Evolutionary conservation across 768 basidiomycete species (phyloP), one percentile per base, ranked within the genome.

Genomic region (Tremella fuciformis): DNA sequence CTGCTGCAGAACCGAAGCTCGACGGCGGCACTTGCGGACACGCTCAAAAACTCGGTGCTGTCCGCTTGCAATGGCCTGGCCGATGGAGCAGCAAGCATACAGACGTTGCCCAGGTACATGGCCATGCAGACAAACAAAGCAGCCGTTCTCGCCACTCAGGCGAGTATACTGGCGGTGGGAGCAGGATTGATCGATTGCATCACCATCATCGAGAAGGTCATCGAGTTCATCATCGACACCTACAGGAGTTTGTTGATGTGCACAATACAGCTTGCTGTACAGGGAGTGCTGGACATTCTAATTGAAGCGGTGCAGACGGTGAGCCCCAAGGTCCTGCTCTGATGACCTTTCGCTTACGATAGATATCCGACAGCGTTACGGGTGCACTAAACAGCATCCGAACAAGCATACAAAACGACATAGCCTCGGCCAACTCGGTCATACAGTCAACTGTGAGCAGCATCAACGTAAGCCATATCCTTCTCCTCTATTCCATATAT

Each of bases 241-340:
- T 98, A 96, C 73, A 87, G 92, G 40, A 93, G 91, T 2, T 88
- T 93, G 2, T 86, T 94, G 70, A 82, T 99, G 53, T 99, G 94
- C 76, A 91, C 96, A 66, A 79, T 96, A 63, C 91, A 98, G 76
- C 82, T 98, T 44, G 85, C 89, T 21, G 84, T 99, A 9, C 82
- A 85, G 25, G 91, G 91, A 16, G 86, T 83, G 6, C 80, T 99
- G 52, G 82, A 84, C 22, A 79, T 97, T 55, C 79, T 96, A 47
- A 89, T 96, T 50, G 81, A 80, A 49, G 91, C 90, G 6, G 89
- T 91, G 0, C 80, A 90, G 63, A 88, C 88, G 80, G 93, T 92
- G 64, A 60, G 84, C 76, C 13, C 26, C 15, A 19, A 8, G 46
- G 9, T 6, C 15, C n/a, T 22, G 8, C 22, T 15, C 22, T 15